Evolutionary conservation across 306 rosid genomes (phyloP), one percentile per base, ranked within the genome.

Genomic region (Fragaria iinumae): DNA sequence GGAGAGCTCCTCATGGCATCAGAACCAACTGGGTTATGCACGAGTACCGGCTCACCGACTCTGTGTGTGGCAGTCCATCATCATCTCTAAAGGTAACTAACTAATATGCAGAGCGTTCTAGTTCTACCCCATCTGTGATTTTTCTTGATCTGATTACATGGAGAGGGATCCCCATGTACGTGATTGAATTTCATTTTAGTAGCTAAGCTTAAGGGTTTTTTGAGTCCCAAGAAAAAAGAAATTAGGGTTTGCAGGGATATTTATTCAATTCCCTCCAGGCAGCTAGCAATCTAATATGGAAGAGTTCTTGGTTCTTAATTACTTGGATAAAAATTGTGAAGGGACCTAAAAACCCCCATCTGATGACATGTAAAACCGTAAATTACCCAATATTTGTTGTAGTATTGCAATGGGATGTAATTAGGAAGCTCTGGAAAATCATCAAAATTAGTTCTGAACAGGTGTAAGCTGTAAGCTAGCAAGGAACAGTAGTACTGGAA

Each of bases 1-100:
- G 98, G 5, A 86, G 98, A 80, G 98, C 98, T 13, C 98, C 98
- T 0, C 98, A 89, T 87, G 98, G 98, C 18, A 73, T 88, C 25
- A 87, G 98, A 86, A 94, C 97, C 36, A 91, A 89, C 66, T 94
- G 98, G 98, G 93, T 94, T 71, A 94, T 94, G 98, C 98, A 94
- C 65, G 98, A 94, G 82, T 94, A 94, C 21, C 97, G 98, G 10
- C 84, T 93, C 1, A 74, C 81, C 63, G 88, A 90, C 63, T 85
- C 97, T 8, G 8, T 82, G 2, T 85, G 81, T 68, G 78, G 76
- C 52, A 74, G 79, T 82, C 53, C 88, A 50, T 80, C 87, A 18
- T 89, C 94, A 4, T 78, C 95, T 79, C 80, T 90, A 20, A 94
- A 92, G 97, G 98, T 93, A 87, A 34, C 4, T 34, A 87, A 34